A percentile compares a stretch with the other conserved stretches of the same genome.
Conservation (phyloP, 495 filamentous ascomycete genomes). For the Penicillium argentinense region DNA sequence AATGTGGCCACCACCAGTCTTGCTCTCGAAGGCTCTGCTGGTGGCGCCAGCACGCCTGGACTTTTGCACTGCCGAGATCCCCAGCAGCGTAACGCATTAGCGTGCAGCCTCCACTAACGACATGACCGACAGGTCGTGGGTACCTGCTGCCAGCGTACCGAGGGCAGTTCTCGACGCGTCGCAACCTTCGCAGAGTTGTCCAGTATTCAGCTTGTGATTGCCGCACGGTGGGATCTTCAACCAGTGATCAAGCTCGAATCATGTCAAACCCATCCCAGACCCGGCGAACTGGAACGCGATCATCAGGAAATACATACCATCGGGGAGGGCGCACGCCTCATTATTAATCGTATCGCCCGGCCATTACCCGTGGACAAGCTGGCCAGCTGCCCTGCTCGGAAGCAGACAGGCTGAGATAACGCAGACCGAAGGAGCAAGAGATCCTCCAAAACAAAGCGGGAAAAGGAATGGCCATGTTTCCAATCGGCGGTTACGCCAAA, state of each 20-base stretch:
- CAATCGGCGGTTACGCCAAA: slow-evolving; percentile 21
- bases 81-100: background rate
- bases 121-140: background rate
- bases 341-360: background rate
- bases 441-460: too few species aligned
- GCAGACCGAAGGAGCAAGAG: too few species aligned
- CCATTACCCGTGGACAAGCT: background rate
- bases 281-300: slow-evolving; percentile 7
- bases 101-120: slow-evolving; percentile 2
- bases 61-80: slow-evolving; percentile 1
- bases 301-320: slow-evolving; percentile 2
- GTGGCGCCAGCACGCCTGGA: background rate
- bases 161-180: slow-evolving; percentile 6
- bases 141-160: slow-evolving; percentile 2
- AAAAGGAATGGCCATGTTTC: slow-evolving; percentile 18
- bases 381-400: background rate
- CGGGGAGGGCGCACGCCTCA: background rate
- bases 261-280: slow-evolving; percentile 6
- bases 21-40: background rate
- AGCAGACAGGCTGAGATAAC: background rate
- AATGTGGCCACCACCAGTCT: slow-evolving; percentile 6
- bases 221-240: background rate
- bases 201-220: slow-evolving; percentile 4
- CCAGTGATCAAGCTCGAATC: background rate
- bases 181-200: background rate